phyloP scores from a whole-genome alignment of 768 basidiomycete species.

The Guyanaporus albipodus region DNA sequence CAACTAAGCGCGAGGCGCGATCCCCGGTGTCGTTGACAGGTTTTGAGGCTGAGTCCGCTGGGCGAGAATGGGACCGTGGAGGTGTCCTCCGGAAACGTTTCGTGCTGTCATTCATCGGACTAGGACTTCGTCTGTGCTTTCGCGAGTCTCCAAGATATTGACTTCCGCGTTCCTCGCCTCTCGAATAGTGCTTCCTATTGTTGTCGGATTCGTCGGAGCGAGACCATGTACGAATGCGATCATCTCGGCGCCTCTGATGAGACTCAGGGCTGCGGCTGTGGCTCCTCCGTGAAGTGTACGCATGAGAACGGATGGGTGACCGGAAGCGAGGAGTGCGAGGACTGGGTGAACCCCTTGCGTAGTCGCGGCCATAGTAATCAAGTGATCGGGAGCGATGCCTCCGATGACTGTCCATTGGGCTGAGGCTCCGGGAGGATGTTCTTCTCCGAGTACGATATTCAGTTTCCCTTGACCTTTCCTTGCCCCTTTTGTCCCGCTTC shows the following conservation, averaged over 20 bases:
- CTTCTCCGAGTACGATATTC: constrained; percentile 34
- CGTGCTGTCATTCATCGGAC: constrained; percentile 24
- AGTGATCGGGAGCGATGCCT: constrained; percentile 29
- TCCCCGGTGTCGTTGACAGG: constrained; percentile 39
- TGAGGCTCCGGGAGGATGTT: constrained; percentile 31
- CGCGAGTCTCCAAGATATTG: constrained; percentile 33
- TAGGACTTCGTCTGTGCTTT: constrained; percentile 38
- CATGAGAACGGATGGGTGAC: constrained; percentile 37
- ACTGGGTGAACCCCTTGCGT: constrained; percentile 40
- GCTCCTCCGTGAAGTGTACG: constrained; percentile 25
- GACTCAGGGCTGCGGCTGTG: constrained; percentile 30
- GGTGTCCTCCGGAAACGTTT: constrained; percentile 53
- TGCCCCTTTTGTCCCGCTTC: constrained; percentile 41
- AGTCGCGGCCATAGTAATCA: constrained; percentile 27
- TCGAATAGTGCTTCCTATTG: constrained; percentile 27
- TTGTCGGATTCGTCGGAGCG: constrained; percentile 54
- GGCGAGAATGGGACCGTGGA: constrained; percentile 22
- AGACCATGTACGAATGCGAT: constrained; percentile 40
- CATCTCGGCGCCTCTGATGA: constrained; percentile 11
- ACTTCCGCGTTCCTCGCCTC: constrained; percentile 21
- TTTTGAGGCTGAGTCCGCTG: constrained; percentile 11
- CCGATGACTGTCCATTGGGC: constrained; percentile 27
- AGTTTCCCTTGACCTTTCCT: constrained; percentile 13
- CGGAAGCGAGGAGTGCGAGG: constrained; percentile 45
- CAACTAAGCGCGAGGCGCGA: constrained; percentile 82